phyloP scores from a whole-genome alignment of 2,329 filamentous ascomycete genomes.

The Sporothrix brunneoviolacea region DNA sequence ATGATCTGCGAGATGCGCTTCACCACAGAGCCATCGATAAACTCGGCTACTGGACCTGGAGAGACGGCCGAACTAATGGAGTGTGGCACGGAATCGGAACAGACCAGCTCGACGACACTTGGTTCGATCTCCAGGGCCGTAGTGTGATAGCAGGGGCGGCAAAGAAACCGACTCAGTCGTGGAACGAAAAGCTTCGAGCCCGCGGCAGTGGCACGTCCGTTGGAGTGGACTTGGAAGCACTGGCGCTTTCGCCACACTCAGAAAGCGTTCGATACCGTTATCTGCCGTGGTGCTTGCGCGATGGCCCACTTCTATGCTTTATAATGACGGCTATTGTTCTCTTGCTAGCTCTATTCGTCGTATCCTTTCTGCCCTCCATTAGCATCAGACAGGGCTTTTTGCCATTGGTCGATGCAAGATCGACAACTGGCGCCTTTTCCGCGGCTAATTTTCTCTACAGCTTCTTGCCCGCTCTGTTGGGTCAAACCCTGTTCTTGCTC shows the following conservation, averaged over 20 bases:
- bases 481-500: slow-evolving; percentile 58
- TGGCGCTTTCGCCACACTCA: slow-evolving; percentile 37
- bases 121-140: slow-evolving; percentile 8
- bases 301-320: slow-evolving; percentile 58
- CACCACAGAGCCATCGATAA: slow-evolving; percentile 56
- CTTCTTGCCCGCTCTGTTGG: slow-evolving; percentile 64
- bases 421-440: slow-evolving; percentile 63
- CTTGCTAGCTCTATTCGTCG: slow-evolving; percentile 63
- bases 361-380: slow-evolving; percentile 68
- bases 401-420: slow-evolving; percentile 57
- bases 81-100: slow-evolving; percentile 72
- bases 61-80: slow-evolving; percentile 52
- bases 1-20: slow-evolving; percentile 47
- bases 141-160: slow-evolving; percentile 4
- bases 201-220: slow-evolving; percentile 10
- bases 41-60: slow-evolving; percentile 80
- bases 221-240: slow-evolving; percentile 28
- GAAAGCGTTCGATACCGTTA: slow-evolving; percentile 55
- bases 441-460: slow-evolving; percentile 82
- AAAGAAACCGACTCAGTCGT: neutral
- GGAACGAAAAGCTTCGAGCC: slow-evolving; percentile 11
- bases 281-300: slow-evolving; percentile 70
- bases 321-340: slow-evolving; percentile 54
- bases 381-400: slow-evolving; percentile 63
- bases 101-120: slow-evolving; percentile 12